phyloP scores from a whole-genome alignment of 2,329 filamentous ascomycete species.

The Epichloe uncinata region DNA sequence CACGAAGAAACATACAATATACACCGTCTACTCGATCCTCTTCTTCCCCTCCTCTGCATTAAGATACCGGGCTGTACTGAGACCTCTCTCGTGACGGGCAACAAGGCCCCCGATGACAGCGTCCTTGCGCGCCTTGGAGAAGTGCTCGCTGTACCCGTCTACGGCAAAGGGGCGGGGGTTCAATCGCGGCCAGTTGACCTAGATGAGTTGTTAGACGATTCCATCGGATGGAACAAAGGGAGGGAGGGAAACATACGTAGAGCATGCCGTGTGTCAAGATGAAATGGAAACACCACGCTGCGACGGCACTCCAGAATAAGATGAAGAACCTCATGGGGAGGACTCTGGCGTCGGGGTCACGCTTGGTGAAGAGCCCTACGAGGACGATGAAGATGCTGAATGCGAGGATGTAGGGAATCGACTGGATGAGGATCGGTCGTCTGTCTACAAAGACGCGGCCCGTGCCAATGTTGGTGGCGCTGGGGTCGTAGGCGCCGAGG shows the following conservation, averaged over 20 bases:
- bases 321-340: constrained; percentile 74
- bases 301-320: constrained; percentile 60
- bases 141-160: constrained; percentile 80
- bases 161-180: constrained; percentile 76
- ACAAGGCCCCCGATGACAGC: constrained; percentile 63
- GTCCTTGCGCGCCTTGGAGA: constrained; percentile 71
- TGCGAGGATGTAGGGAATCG: constrained; percentile 81
- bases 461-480: constrained; percentile 55
- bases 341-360: constrained; percentile 58
- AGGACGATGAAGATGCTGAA: constrained; percentile 77
- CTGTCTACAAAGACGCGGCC: constrained; percentile 70
- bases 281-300: constrained; percentile 61
- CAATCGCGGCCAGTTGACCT: constrained; percentile 98
- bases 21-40: constrained; percentile 60
- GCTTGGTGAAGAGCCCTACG: constrained; percentile 58
- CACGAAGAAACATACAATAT: no score
- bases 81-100: constrained; percentile 62
- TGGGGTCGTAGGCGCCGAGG: constrained; percentile 71
- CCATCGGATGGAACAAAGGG: not conserved
- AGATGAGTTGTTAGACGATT: not conserved
- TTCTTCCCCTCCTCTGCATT: constrained; percentile 97
- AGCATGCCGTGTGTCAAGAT: constrained; percentile 78
- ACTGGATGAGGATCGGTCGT: constrained; percentile 75
- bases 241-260: constrained; percentile 55
- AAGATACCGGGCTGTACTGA: constrained; percentile 68